A percentile compares a stretch with the other conserved stretches of the same genome.
These are phyloP conservation scores for Diplodia corticola DNA, from an alignment of 2,329 filamentous ascomycete species.

Conservation along the genomic window DNA sequence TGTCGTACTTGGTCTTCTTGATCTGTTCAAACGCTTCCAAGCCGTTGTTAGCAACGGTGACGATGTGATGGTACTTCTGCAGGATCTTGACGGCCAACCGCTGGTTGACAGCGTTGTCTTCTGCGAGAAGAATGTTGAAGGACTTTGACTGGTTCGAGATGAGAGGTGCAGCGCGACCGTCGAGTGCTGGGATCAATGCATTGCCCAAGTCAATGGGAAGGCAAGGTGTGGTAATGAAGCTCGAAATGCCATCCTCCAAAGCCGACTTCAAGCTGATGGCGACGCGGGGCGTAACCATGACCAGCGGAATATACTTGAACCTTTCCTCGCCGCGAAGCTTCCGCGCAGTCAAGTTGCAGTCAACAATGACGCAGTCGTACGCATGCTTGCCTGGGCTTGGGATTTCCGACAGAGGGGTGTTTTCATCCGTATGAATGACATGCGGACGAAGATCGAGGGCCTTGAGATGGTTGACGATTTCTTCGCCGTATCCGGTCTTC, in stretches of 20 bases:
- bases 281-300: slow-evolving; percentile 84
- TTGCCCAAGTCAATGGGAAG: slow-evolving; percentile 92
- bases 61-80: slow-evolving; percentile 91
- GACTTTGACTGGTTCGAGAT: slow-evolving; percentile 92
- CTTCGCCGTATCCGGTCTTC: slow-evolving; percentile 71
- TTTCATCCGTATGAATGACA: slow-evolving; percentile 75
- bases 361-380: slow-evolving; percentile 95
- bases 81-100: slow-evolving; percentile 93
- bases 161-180: slow-evolving; percentile 87
- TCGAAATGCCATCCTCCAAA: slow-evolving; percentile 93
- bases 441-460: slow-evolving; percentile 78
- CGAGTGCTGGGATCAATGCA: slow-evolving; percentile 91
- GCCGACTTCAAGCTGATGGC: slow-evolving; percentile 92
- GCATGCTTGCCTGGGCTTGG: slow-evolving; percentile 51
- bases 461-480: slow-evolving; percentile 76
- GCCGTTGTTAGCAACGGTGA: slow-evolving; percentile 93
- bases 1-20: slow-evolving; percentile 88
- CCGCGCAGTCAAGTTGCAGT: slow-evolving; percentile 88
- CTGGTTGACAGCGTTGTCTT: slow-evolving; percentile 98
- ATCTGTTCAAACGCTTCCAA: slow-evolving; percentile 91
- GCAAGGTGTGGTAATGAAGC: slow-evolving; percentile 97
- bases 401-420: slow-evolving; percentile 55
- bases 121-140: slow-evolving; percentile 90
- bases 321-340: slow-evolving; percentile 83
- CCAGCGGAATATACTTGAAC: slow-evolving; percentile 97